Evolutionary conservation across 345 rosid species (phyloP).

Genomic region (Salix koriyanagi): DNA sequence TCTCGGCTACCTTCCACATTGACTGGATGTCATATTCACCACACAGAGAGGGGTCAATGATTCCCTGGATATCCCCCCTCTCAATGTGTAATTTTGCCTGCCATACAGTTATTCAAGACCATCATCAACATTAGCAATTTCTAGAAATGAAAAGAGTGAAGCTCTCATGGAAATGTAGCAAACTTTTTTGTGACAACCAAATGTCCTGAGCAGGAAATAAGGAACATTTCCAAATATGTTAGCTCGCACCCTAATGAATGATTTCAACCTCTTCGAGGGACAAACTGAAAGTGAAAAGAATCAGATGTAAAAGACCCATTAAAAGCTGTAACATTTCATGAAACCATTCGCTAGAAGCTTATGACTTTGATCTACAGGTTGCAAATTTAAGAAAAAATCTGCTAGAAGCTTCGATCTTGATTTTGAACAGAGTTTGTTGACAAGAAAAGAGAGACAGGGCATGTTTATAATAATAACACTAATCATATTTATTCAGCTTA

Average conservation of each 20-base stretch:
- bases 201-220: no score
- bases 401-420: not conserved
- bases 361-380: not conserved
- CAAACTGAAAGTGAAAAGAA: not conserved
- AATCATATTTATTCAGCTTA: no score
- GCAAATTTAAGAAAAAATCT: not conserved
- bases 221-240: not conserved
- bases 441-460: no score
- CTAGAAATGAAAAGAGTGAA: not conserved
- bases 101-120: not conserved
- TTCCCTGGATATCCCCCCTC: slow-evolving; percentile 87
- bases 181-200: no score
- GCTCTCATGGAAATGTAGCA: not conserved
- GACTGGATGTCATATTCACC: slow-evolving; percentile 84
- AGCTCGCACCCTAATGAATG: not conserved
- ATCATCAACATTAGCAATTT: not conserved
- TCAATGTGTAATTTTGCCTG: slow-evolving; percentile 93
- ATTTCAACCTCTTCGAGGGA: not conserved
- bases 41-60: slow-evolving; percentile 66
- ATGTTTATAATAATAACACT: no score
- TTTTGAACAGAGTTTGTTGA: no score
- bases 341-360: not conserved
- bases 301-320: not conserved
- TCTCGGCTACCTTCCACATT: slow-evolving; percentile 99
- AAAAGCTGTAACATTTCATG: not conserved